Evolutionary conservation across 768 basidiomycete genomes (phyloP).

Genomic region (Russula virescens): DNA sequence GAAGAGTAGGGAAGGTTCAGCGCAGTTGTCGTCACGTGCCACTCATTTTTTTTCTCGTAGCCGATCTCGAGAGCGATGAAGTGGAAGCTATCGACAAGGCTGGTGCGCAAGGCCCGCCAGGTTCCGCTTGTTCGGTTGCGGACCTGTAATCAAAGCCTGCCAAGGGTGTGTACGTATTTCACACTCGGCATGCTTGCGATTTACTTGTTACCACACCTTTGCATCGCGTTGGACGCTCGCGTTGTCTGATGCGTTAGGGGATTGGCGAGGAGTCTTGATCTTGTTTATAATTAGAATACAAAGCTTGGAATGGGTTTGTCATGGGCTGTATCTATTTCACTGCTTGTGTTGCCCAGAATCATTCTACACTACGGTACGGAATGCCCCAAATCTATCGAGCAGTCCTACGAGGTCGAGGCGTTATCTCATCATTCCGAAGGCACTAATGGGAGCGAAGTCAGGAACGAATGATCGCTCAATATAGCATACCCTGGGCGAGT

Average conservation of each 20-base stretch:
- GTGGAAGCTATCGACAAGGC: constrained; percentile 59
- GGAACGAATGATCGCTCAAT: not conserved
- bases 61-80: constrained; percentile 47
- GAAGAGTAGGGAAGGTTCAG: too few species aligned
- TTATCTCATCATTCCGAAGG: not conserved
- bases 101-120: constrained; percentile 48
- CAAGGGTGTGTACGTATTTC: not conserved
- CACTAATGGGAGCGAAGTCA: not conserved
- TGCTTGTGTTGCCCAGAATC: not conserved
- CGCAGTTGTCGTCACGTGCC: too few species aligned
- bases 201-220: not conserved
- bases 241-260: not conserved
- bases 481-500: too few species aligned
- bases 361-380: not conserved
- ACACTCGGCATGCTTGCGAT: not conserved
- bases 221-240: not conserved
- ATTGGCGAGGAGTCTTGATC: not conserved
- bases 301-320: too few species aligned
- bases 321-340: too few species aligned
- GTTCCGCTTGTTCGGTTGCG: too few species aligned
- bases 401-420: not conserved
- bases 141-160: too few species aligned
- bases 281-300: not conserved
- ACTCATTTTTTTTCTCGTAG: constrained; percentile 29
- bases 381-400: not conserved